Evolutionary conservation across 345 rosid species (phyloP), one percentile per base, ranked within the genome.

Genomic region (Xanthoceras sorbifolium): DNA sequence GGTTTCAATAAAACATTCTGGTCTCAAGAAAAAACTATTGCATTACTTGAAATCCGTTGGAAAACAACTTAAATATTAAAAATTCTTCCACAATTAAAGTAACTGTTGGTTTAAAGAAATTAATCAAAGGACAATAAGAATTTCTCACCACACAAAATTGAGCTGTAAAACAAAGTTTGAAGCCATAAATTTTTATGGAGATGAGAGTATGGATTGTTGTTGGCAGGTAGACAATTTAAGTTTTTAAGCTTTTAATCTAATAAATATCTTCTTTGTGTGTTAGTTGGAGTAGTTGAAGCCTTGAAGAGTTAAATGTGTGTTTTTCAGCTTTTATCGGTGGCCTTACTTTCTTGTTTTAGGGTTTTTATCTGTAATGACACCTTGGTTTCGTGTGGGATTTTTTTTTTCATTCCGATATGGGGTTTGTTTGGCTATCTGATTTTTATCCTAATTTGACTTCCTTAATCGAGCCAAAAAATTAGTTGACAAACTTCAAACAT

Each of bases 211-310:
- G n/a, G n/a, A 54, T 46, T 71, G 7, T 28, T 20, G 74, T 23
- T 29, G 68, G 68, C 6, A 1, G 68, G 28, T 62, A 60, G 76
- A 61, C 26, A 9, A 62, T 9, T 17, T 10, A 1, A 17, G 54
- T n/a, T n/a, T n/a, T n/a, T n/a, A n/a, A 18, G 5, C 17, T 44
- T 12, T 72, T 18, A 15, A 15, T 29, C 2, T 31, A 9, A 36
- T 34, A 66, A 66, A 76, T 18, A 18, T 18, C 6, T 18, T n/a
- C n/a, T 29, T 4, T n/a, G 36, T 18, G 40, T n/a, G 52, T 59
- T 76, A 31, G 83, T 81, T 77, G 80, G 77, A 72, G 80, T 76
- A 1, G 83, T 80, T 80, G 83, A 63, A 60, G 69, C 38, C 73
- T 50, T 72, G 63, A 64, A 71, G 52, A 18, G 76, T 12, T 44